phyloP scores from a whole-genome alignment of 495 filamentous ascomycete species.

The Talaromyces stipitatus region DNA sequence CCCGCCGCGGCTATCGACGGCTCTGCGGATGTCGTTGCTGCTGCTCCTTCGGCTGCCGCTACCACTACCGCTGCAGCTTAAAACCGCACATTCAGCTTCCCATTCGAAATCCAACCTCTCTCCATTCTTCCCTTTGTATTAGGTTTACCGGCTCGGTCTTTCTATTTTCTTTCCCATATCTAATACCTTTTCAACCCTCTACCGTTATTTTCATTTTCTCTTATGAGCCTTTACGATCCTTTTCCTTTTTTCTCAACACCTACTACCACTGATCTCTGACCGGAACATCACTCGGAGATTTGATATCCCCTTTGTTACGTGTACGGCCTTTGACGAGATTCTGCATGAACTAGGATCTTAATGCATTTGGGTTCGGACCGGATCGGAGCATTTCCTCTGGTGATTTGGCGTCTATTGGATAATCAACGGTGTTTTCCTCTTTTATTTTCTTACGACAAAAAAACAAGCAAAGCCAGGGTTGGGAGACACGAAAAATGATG shows the following conservation, averaged over 20 bases:
- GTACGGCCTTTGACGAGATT: neutral
- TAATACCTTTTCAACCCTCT: conserved; percentile 10
- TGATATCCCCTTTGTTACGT: conserved; percentile 13
- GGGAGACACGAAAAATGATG: neutral
- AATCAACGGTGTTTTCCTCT: conserved; percentile 9
- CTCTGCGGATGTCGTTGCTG: conserved; percentile 37
- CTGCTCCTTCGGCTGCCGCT: conserved; percentile 34
- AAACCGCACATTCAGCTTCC: neutral
- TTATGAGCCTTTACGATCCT: neutral
- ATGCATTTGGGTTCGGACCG: neutral
- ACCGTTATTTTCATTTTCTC: neutral
- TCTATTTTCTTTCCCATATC: neutral
- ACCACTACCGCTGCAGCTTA: conserved; percentile 51
- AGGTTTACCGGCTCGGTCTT: conserved; percentile 21
- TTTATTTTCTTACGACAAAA: conserved; percentile 15
- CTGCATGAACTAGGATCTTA: conserved; percentile 2
- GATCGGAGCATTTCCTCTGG: conserved; percentile 19
- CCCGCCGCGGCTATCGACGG: conserved; percentile 44
- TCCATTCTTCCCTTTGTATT: conserved; percentile 26
- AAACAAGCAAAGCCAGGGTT: conserved; percentile 12
- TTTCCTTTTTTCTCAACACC: conserved; percentile 12
- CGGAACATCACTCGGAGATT: neutral
- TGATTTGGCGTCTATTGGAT: conserved; percentile 16
- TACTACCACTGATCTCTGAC: neutral
- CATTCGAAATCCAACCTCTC: conserved; percentile 7